These are phyloP conservation scores for Lizanozyma gosingica DNA, from an alignment of 1,139 yeast species.

Conservation along the genomic window DNA sequence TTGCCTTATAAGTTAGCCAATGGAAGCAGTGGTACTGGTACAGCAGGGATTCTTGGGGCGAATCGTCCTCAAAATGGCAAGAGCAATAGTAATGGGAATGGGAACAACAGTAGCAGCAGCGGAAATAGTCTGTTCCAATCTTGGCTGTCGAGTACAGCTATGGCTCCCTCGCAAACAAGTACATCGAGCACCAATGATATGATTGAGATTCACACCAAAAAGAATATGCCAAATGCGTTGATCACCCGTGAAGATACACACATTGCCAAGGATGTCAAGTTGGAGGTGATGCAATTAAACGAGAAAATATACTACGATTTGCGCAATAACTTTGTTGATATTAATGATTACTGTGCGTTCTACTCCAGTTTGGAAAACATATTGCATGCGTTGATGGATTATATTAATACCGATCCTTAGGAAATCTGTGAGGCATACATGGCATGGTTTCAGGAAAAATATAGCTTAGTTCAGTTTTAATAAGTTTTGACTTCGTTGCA, in stretches of 20 bases:
- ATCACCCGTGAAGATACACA: not conserved
- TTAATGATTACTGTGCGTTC: conserved; percentile 39
- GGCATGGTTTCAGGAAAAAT: too few species aligned
- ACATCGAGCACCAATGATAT: not conserved
- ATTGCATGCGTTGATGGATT: conserved; percentile 31
- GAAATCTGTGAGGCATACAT: too few species aligned
- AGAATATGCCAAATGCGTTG: not conserved
- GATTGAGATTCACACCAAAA: not conserved
- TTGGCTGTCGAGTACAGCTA: too few species aligned
- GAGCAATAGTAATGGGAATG: not conserved
- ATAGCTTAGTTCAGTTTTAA: not conserved
- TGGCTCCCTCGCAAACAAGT: not conserved
- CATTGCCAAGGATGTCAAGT: not conserved
- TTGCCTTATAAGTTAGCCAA: conserved; percentile 2
- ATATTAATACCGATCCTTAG: conserved; percentile 13
- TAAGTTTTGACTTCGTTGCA: not conserved
- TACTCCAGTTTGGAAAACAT: conserved; percentile 35
- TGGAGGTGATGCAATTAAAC: conserved; percentile 19
- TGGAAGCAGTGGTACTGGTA: not conserved
- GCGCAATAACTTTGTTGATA: conserved; percentile 36
- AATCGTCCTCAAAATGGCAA: not conserved
- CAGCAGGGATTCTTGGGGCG: not conserved
- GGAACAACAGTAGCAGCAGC: not conserved
- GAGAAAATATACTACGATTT: conserved; percentile 35
- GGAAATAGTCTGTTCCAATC: not conserved